These are phyloP conservation scores for Herpetomonas samuelpessoai DNA, from an alignment of 208 protist genomes.

Conservation along the genomic window DNA sequence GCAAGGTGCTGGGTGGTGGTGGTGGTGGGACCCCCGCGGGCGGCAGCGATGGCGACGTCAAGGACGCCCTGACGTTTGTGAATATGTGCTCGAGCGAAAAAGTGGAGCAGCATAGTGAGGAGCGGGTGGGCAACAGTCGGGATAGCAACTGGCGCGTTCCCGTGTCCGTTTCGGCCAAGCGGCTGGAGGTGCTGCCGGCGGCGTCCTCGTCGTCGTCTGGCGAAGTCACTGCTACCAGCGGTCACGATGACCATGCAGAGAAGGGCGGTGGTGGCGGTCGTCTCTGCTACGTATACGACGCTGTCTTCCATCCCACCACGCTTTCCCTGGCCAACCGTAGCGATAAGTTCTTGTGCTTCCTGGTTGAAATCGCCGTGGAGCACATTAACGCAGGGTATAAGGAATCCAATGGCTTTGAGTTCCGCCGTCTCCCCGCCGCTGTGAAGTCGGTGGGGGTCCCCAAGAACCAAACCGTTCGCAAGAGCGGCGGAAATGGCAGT, in stretches of 20 bases:
- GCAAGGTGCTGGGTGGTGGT: neutral
- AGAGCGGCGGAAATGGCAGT: constrained; percentile 17
- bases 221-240: neutral
- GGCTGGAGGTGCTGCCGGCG: constrained; percentile 33
- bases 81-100: constrained; percentile 86
- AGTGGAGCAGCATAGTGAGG: constrained; percentile 72
- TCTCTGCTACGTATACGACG: constrained; percentile 77
- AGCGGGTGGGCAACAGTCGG: constrained; percentile 46
- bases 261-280: constrained; percentile 6
- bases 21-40: neutral
- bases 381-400: constrained; percentile 87
- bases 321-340: constrained; percentile 68
- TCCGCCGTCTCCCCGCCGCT: constrained; percentile 50
- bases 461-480: constrained; percentile 81
- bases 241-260: neutral
- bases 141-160: constrained; percentile 90
- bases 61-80: constrained; percentile 37
- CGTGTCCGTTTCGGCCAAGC: constrained; percentile 73
- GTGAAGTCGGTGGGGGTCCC: constrained; percentile 63
- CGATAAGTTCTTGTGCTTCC: constrained; percentile 82
- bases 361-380: constrained; percentile 92
- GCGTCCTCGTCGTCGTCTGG: neutral
- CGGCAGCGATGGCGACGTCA: neutral
- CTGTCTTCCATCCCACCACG: constrained; percentile 84
- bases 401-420: constrained; percentile 74